Evolutionary conservation across 345 rosid genomes (phyloP).

Genomic region (Odontarrhena argentea): DNA sequence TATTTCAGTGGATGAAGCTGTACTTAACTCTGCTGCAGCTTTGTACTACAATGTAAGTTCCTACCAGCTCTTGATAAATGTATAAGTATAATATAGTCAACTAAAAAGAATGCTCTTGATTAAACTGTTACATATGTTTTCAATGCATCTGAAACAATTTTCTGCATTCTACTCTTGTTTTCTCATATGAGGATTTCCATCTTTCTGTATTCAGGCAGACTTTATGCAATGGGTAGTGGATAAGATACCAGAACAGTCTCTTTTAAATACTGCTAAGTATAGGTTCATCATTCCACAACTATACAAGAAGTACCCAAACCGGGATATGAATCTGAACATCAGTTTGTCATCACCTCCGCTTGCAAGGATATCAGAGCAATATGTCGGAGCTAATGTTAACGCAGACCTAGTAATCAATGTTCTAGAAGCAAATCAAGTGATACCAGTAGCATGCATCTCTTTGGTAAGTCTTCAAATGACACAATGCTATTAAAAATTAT

Average conservation of each 20-base stretch:
- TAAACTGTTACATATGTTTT: not conserved
- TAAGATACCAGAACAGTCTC: constrained; percentile 81
- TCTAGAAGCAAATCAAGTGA: constrained; percentile 58
- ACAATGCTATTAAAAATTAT: not conserved
- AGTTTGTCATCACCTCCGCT: constrained; percentile 81
- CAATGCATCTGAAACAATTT: constrained; percentile 3
- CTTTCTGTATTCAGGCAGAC: constrained; percentile 62
- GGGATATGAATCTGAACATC: constrained; percentile 79
- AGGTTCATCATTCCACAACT: constrained; percentile 86
- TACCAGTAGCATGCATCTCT: constrained; percentile 94
- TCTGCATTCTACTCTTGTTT: constrained; percentile 10
- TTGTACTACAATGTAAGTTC: constrained; percentile 84
- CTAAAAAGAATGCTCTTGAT: constrained; percentile 6
- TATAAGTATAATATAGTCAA: not conserved
- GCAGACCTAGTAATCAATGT: constrained; percentile 76
- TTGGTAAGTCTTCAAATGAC: constrained; percentile 53
- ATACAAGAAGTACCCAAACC: constrained; percentile 89
- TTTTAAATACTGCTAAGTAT: constrained; percentile 91
- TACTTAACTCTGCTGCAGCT: constrained; percentile 86
- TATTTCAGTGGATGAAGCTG: constrained; percentile 81
- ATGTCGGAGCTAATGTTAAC: constrained; percentile 73
- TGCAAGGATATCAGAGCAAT: constrained; percentile 60
- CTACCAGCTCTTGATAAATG: not conserved
- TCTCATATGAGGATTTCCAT: constrained; percentile 23
- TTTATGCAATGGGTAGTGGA: constrained; percentile 94